phyloP scores from a whole-genome alignment of 2,329 filamentous ascomycete species.

The Erysiphe neolycopersici region DNA sequence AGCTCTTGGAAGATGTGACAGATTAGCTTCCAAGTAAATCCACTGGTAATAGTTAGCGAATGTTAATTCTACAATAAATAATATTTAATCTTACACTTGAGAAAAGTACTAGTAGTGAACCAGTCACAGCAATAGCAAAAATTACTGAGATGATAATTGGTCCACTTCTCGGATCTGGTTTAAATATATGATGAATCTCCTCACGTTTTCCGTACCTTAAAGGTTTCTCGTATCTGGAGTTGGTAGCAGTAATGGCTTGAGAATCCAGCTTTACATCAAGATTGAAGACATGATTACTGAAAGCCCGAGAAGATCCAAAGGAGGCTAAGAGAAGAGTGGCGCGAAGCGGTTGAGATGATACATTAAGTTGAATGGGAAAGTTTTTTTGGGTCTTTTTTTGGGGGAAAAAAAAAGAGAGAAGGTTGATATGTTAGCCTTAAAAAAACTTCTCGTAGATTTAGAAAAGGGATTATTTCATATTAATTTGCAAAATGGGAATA shows the following conservation, averaged over 20 bases:
- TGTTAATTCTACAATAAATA: background rate
- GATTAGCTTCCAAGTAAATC: constrained; percentile 57
- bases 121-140: constrained; percentile 48
- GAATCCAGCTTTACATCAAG: constrained; percentile 38
- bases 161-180: constrained; percentile 50
- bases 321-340: constrained; percentile 70
- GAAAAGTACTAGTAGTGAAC: constrained; percentile 47
- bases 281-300: constrained; percentile 45
- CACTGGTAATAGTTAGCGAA: constrained; percentile 27
- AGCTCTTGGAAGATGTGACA: constrained; percentile 51
- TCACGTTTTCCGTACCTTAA: constrained; percentile 60
- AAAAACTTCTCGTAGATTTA: too few relatives aligned
- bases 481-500: too few relatives aligned
- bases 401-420: too few relatives aligned
- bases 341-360: constrained; percentile 36
- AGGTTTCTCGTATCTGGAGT: constrained; percentile 34
- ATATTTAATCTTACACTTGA: constrained; percentile 27
- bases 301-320: constrained; percentile 47
- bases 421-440: too few relatives aligned
- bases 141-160: constrained; percentile 53
- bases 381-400: constrained; percentile 52
- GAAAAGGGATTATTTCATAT: too few relatives aligned
- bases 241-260: constrained; percentile 19
- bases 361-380: constrained; percentile 58
- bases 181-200: constrained; percentile 84